A percentile compares a stretch with the other conserved stretches of the same genome.
These are phyloP conservation scores for Brettanomyces anomalus DNA, from an alignment of 805 yeast species.

Conservation along the genomic window DNA sequence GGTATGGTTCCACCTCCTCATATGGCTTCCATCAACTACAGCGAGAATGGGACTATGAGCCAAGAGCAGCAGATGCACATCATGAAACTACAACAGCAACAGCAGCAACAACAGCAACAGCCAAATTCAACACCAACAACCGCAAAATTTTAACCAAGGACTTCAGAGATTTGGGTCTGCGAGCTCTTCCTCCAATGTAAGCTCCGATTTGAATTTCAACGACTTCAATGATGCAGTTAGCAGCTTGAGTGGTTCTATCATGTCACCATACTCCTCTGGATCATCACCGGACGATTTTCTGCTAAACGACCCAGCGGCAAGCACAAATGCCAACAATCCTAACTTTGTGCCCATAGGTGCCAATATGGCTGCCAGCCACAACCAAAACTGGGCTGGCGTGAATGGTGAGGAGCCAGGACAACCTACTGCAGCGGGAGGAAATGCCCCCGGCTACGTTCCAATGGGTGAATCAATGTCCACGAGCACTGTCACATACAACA, in stretches of 20 bases:
- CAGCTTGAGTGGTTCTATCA: conserved; percentile 21
- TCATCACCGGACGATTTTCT: conserved; percentile 29
- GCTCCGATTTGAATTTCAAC: conserved; percentile 21
- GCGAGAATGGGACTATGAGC: no score
- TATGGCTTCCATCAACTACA: background rate
- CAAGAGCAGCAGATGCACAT: no score
- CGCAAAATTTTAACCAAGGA: conserved; percentile 1
- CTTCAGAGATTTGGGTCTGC: conserved; percentile 11
- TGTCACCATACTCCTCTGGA: conserved; percentile 28
- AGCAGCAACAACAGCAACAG: conserved; percentile 4
- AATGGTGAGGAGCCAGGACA: no score
- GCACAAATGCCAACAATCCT: background rate
- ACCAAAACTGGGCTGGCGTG: background rate
- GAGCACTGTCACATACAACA: conserved; percentile 21
- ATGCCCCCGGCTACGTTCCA: conserved; percentile 11
- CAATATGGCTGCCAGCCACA: background rate
- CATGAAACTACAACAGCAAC: conserved; percentile 3
- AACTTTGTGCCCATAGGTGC: conserved; percentile 3
- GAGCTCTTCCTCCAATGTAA: conserved; percentile 12
- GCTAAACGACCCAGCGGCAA: conserved; percentile 12
- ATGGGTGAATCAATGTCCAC: conserved; percentile 23
- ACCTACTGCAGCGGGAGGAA: background rate
- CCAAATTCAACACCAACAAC: conserved; percentile 5
- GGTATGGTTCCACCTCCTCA: background rate
- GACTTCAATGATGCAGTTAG: conserved; percentile 24